phyloP scores from a whole-genome alignment of 2,329 filamentous ascomycete species.

The Beauveria sp. region DNA sequence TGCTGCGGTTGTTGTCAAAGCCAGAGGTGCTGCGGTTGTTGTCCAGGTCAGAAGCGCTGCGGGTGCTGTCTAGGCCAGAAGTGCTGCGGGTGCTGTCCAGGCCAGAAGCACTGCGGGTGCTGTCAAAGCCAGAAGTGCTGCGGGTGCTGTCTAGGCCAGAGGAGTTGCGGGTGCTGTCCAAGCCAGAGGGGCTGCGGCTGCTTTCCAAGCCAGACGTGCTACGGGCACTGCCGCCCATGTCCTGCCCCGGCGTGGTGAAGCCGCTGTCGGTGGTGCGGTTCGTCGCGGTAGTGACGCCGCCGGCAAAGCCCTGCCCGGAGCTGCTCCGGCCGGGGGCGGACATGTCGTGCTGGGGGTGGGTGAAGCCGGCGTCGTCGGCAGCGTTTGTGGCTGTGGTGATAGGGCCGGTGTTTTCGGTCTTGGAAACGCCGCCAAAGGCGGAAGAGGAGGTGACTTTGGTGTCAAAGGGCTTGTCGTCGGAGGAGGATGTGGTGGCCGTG shows the following conservation, averaged over 20 bases:
- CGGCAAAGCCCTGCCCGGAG: not conserved
- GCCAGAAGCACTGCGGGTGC: no score
- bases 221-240: not conserved
- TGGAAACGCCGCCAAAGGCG: not conserved
- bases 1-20: not conserved
- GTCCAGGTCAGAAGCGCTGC: not conserved
- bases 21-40: not conserved
- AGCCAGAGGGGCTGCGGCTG: not conserved
- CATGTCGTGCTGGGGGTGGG: not conserved
- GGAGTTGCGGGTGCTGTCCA: not conserved
- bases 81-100: not conserved
- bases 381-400: conserved; percentile 6
- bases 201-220: not conserved
- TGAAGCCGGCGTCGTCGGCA: not conserved
- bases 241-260: conserved; percentile 1
- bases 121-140: not conserved
- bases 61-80: not conserved
- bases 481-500: not conserved
- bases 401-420: conserved; percentile 1
- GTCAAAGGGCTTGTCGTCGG: not conserved
- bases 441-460: not conserved
- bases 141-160: not conserved
- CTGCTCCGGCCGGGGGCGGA: not conserved
- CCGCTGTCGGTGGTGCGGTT: conserved; percentile 4
- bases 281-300: not conserved